phyloP scores from a whole-genome alignment of 1,284 basidiomycete genomes.

The Ustilago crameri region DNA sequence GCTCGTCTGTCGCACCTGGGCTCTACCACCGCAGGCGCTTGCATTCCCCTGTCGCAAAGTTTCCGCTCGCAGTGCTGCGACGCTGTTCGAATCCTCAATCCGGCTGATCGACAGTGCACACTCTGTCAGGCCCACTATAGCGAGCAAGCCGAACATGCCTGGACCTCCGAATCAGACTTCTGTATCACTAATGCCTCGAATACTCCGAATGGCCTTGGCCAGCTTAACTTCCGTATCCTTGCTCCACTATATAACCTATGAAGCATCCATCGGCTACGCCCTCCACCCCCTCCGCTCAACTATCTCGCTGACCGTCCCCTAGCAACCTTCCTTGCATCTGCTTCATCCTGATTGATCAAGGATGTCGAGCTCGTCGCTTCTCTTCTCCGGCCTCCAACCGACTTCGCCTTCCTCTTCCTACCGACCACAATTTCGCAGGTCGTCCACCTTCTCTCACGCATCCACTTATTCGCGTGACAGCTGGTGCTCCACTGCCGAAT shows the following conservation, averaged over 20 bases:
- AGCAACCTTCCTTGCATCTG: conserved; percentile 4
- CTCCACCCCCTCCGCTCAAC: not conserved
- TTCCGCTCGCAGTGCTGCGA: too few species aligned
- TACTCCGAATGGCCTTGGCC: too few species aligned
- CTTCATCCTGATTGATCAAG: not conserved
- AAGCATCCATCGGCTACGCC: not conserved
- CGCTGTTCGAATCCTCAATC: conserved; percentile 9
- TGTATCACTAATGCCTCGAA: not conserved
- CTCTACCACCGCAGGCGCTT: too few species aligned
- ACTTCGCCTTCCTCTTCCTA: conserved; percentile 11
- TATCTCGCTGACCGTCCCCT: conserved; percentile 1
- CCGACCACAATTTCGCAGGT: conserved; percentile 20
- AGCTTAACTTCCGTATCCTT: too few species aligned
- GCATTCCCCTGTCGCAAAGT: too few species aligned
- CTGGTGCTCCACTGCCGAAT: conserved; percentile 32
- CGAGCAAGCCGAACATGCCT: too few species aligned
- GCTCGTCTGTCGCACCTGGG: too few species aligned
- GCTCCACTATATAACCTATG: conserved; percentile 21
- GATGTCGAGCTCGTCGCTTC: conserved; percentile 35
- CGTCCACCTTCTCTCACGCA: conserved; percentile 25
- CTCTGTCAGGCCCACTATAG: too few species aligned
- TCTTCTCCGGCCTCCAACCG: conserved; percentile 14
- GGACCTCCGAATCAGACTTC: too few species aligned
- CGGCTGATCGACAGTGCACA: conserved; percentile 15
- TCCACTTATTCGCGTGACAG: conserved; percentile 31